Percentiles rank a stretch among this genome's conserved stretches.
phyloP scores from a whole-genome alignment of 371 early-diverging fungal genomes.

The Mortierella sp. region DNA sequence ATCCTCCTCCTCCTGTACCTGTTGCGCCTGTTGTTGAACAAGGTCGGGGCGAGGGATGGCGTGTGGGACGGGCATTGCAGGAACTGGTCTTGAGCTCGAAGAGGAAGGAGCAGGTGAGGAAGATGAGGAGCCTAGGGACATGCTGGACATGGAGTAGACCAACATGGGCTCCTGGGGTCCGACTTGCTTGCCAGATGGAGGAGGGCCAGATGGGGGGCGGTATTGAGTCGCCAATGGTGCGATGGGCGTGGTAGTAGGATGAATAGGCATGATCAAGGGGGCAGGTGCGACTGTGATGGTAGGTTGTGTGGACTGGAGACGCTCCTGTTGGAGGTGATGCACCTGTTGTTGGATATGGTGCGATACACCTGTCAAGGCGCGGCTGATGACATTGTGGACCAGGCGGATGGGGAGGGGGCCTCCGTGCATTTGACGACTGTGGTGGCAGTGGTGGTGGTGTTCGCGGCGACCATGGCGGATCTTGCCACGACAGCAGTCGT shows the following conservation, averaged over 20 bases:
- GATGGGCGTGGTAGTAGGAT: neutral
- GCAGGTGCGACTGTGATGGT: conserved; percentile 1
- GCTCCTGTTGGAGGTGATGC: neutral
- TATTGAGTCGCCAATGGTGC: neutral
- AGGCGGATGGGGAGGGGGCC: neutral
- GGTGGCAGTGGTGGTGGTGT: neutral
- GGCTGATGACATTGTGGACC: conserved; percentile 1
- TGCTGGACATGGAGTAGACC: conserved; percentile 24
- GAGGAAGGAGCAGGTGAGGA: neutral
- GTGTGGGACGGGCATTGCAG: conserved; percentile 1
- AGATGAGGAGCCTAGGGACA: conserved; percentile 12
- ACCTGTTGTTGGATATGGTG: neutral
- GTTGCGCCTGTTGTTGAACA: neutral
- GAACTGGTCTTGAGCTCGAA: neutral
- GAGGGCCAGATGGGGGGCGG: neutral
- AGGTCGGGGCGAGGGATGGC: conserved; percentile 25
- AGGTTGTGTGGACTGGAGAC: neutral
- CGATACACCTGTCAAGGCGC: neutral
- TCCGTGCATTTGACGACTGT: neutral
- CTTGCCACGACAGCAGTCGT: neutral
- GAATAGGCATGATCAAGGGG: neutral
- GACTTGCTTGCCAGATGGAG: neutral
- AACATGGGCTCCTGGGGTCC: conserved; percentile 31
- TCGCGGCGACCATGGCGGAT: neutral
- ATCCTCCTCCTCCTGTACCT: neutral